Percentiles rank a stretch among this genome's conserved stretches.
These are phyloP conservation scores for Aspergillus incahuasiensis DNA, from an alignment of 495 filamentous ascomycete genomes.

Conservation along the genomic window DNA sequence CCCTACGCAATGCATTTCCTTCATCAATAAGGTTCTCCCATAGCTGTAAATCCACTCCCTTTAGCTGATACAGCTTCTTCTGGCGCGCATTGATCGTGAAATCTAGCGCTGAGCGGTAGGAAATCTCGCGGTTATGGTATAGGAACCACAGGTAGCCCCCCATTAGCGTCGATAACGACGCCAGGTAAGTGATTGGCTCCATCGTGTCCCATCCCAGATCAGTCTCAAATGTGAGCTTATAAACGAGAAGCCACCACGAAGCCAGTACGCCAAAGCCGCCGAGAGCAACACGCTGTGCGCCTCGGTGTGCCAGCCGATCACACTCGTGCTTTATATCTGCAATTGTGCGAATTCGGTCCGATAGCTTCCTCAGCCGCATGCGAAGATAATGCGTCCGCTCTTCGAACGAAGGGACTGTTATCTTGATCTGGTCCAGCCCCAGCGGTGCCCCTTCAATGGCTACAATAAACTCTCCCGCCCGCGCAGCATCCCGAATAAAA, in stretches of 20 bases:
- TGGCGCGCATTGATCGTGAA: conserved; percentile 77
- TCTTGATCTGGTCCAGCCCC: conserved; percentile 58
- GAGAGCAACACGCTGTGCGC: conserved; percentile 74
- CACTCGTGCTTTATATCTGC: conserved; percentile 76
- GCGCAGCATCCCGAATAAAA: conserved; percentile 88
- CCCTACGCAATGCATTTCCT: conserved; percentile 69
- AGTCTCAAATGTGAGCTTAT: conserved; percentile 73
- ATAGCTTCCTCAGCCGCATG: conserved; percentile 65
- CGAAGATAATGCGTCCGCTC: conserved; percentile 87
- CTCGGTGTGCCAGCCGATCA: conserved; percentile 67
- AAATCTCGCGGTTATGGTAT: conserved; percentile 86
- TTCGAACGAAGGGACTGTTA: conserved; percentile 80
- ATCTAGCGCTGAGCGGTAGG: conserved; percentile 78
- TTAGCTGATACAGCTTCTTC: conserved; percentile 65
- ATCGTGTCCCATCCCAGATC: conserved; percentile 84
- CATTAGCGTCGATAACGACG: conserved; percentile 77
- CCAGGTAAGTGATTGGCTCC: conserved; percentile 87
- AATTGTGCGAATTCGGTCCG: conserved; percentile 58
- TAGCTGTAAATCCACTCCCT: conserved; percentile 67
- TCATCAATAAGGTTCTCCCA: conserved; percentile 82
- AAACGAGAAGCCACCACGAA: conserved; percentile 78
- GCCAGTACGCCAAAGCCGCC: conserved; percentile 67
- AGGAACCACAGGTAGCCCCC: conserved; percentile 91
- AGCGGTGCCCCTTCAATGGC: conserved; percentile 68
- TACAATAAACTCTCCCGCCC: conserved; percentile 77